Conservation (phyloP, 2,329 filamentous ascomycete genomes). For the Metarhizium humberi region DNA sequence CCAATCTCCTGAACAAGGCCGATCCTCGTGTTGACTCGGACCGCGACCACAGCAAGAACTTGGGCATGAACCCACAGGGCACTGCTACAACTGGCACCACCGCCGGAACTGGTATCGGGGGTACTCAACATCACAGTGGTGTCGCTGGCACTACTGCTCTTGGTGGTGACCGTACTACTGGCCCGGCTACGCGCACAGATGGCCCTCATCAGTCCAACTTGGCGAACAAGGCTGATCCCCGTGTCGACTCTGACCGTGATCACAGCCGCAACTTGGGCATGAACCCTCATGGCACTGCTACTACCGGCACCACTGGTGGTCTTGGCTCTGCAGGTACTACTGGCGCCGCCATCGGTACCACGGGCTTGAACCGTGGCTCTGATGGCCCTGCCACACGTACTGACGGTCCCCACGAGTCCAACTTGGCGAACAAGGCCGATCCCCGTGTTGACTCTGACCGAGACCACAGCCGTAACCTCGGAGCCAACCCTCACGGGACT, state of each 20-base stretch:
- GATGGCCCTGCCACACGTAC: slow-evolving; percentile 13
- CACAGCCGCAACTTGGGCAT: slow-evolving; percentile 24
- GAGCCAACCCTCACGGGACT: slow-evolving; percentile 18
- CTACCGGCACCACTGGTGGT: slow-evolving; percentile 9
- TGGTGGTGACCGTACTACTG: slow-evolving; percentile 5
- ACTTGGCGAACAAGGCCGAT: slow-evolving; percentile 40
- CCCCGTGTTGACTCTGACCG: slow-evolving; percentile 45
- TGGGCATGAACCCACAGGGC: slow-evolving; percentile 22
- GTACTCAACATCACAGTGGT: slow-evolving; percentile 6
- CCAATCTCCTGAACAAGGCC: slow-evolving; percentile 37
- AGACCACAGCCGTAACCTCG: slow-evolving; percentile 24
- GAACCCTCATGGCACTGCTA: slow-evolving; percentile 21
- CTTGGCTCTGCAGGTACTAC: slow-evolving; percentile 13
- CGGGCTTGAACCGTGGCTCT: slow-evolving; percentile 6
- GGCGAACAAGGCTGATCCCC: slow-evolving; percentile 40
- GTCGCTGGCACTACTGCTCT: slow-evolving; percentile 5
- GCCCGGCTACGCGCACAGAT: slow-evolving; percentile 18
- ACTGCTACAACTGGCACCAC: slow-evolving; percentile 7
- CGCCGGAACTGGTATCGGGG: slow-evolving; percentile 11
- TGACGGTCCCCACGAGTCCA: slow-evolving; percentile 34
- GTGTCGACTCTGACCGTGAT: slow-evolving; percentile 41
- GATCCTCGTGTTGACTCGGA: slow-evolving; percentile 49
- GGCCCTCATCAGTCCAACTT: slow-evolving; percentile 34
- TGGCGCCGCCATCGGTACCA: slow-evolving; percentile 18
- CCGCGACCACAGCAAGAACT: slow-evolving; percentile 29